Evolutionary conservation across 768 basidiomycete genomes (phyloP), one percentile per base, ranked within the genome.

Genomic region (Leucogyrophana mollusca): DNA sequence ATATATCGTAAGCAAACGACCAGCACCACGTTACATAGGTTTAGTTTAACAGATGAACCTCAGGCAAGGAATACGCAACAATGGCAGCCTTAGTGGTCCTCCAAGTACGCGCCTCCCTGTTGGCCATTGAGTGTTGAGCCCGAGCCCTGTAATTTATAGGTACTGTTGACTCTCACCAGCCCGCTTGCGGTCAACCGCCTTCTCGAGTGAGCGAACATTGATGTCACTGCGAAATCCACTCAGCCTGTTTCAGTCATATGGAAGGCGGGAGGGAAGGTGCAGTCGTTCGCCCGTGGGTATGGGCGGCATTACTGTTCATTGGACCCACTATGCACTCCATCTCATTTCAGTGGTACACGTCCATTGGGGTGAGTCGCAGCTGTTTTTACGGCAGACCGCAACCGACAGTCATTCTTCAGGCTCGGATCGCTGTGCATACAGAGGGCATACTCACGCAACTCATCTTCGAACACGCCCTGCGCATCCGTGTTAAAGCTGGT

Each of bases 221-320:
- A 13, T 13, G 20, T 34, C 14, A 18, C 22, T 3, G 16, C 30
- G 23, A 9, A 2, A 24, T 38, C 16, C 41, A 3, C 21, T 16
- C 10, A 24, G 13, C 13, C 9, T 16, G 14, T 4, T n/a, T 18
- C 44, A 82, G 77, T 30, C 82, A 87, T 56, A 62, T 89, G 14
- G 84, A 87, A 62, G 72, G 60, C 3, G 64, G 68, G 9, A 80
- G 80, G 3, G 55, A 72, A 47, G 71, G 62, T 20, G 71, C 82
- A 0, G 54, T 63, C 7, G 61, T 84, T 24, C 73, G 74, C 25
- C 87, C 87, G 1, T 87, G 85, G 79, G 76, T 87, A 6, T 89
- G 86, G 85, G 74, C 87, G 10, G 24, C 64, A 0, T 65, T 67
- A 56, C 65, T 83, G 10, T 74, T 80, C 51, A 37, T 75, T 5